A percentile compares a stretch with the other conserved stretches of the same genome.
These are phyloP conservation scores for Hysterangium stoloniferum DNA, from an alignment of 768 basidiomycete species.

Conservation along the genomic window DNA sequence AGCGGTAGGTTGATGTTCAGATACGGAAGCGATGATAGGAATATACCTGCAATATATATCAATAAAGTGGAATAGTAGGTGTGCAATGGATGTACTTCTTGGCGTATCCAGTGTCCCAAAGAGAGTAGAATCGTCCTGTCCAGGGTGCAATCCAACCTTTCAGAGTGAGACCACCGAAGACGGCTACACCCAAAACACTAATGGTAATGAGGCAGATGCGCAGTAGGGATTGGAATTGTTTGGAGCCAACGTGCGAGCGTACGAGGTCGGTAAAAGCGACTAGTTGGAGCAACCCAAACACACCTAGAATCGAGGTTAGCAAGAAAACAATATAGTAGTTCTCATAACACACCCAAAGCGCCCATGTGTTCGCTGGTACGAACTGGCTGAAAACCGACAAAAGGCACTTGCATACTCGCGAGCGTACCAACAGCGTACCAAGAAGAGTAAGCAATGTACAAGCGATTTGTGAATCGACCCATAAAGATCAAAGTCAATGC, in stretches of 20 bases:
- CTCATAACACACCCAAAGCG: conserved; percentile 61
- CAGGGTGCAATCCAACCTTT: conserved; percentile 96
- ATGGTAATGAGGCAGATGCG: conserved; percentile 57
- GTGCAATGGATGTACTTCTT: conserved; percentile 62
- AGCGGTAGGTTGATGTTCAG: conserved; percentile 98
- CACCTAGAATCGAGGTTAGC: conserved; percentile 46
- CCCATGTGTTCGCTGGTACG: conserved; percentile 98
- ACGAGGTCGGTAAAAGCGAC: conserved; percentile 90
- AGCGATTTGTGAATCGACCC: conserved; percentile 87
- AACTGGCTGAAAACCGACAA: conserved; percentile 98
- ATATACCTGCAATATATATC: conserved; percentile 54
- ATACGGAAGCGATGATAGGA: conserved; percentile 97
- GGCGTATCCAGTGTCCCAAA: conserved; percentile 99
- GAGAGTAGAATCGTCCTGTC: conserved; percentile 99
- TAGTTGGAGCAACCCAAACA: conserved; percentile 94
- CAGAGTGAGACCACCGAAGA: conserved; percentile 77
- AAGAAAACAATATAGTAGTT: conserved; percentile 11
- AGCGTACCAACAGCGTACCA: conserved; percentile 99
- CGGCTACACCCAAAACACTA: conserved; percentile 64
- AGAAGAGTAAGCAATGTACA: conserved; percentile 92
- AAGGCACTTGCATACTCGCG: conserved; percentile 98
- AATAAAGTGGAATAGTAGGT: no score
- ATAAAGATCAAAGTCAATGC: conserved; percentile 91
- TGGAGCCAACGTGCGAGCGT: conserved; percentile 79
- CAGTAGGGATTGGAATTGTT: conserved; percentile 85